These are phyloP conservation scores for Pyrenopolyporus hunteri DNA, from an alignment of 495 filamentous ascomycete genomes.

Conservation along the genomic window DNA sequence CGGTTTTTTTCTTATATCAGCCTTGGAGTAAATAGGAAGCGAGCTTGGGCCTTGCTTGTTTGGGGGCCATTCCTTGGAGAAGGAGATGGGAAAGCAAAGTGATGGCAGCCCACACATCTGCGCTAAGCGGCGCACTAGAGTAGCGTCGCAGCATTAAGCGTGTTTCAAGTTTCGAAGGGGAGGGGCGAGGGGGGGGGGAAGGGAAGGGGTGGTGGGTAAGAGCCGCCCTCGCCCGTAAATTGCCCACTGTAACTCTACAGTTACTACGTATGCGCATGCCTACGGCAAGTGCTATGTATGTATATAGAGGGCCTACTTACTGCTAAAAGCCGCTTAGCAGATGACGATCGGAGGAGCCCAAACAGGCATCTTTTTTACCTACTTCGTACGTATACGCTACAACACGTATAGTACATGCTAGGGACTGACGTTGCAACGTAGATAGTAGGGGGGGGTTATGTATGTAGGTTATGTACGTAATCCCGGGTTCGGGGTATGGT, in stretches of 20 bases:
- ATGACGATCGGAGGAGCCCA: neutral
- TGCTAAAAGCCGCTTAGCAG: too few relatives aligned
- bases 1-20: conserved; percentile 31
- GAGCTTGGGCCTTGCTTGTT: too few relatives aligned
- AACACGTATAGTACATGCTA: too few relatives aligned
- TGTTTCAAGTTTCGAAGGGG: conserved; percentile 37
- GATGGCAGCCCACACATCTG: neutral
- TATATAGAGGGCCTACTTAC: too few relatives aligned
- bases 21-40: neutral
- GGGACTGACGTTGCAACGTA: too few relatives aligned
- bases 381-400: too few relatives aligned
- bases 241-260: neutral
- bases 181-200: neutral
- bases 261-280: too few relatives aligned
- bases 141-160: conserved; percentile 38
- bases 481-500: neutral
- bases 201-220: conserved; percentile 4
- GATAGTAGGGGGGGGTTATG: too few relatives aligned
- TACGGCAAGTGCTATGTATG: too few relatives aligned
- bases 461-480: too few relatives aligned
- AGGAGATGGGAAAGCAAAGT: neutral
- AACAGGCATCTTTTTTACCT: conserved; percentile 3
- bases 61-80: too few relatives aligned
- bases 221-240: conserved; percentile 23
- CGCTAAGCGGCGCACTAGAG: conserved; percentile 22